These are phyloP conservation scores for Periconia sp. DNA, from an alignment of 2,329 filamentous ascomycete species.

Conservation along the genomic window DNA sequence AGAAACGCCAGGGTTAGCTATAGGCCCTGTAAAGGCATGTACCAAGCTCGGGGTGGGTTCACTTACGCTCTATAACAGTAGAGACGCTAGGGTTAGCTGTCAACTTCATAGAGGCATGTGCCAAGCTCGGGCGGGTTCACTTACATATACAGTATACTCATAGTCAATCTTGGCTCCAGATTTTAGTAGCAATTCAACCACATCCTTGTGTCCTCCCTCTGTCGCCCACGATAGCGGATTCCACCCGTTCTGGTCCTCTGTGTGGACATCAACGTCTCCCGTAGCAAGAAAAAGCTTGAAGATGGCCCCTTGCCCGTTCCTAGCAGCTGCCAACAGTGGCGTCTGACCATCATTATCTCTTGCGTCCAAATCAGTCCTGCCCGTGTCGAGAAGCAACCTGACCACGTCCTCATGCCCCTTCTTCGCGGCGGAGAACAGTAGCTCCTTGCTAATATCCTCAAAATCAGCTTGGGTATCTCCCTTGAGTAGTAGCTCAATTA, in stretches of 20 bases:
- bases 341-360: neutral
- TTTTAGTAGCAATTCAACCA: constrained; percentile 3
- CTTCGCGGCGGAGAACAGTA: neutral
- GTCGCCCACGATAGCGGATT: constrained; percentile 2
- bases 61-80: too few species aligned
- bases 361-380: neutral
- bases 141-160: too few species aligned
- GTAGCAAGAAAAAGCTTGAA: neutral
- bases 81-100: too few species aligned
- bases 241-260: neutral
- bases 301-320: neutral
- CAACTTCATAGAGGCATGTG: too few species aligned
- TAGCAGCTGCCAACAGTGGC: neutral
- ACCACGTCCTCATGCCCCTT: too few species aligned
- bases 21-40: too few species aligned
- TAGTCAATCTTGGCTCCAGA: too few species aligned
- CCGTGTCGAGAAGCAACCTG: too few species aligned
- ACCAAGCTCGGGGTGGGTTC: too few species aligned
- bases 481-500: neutral
- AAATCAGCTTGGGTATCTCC: neutral
- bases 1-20: too few species aligned
- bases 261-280: neutral
- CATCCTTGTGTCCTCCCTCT: constrained; percentile 1
- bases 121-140: too few species aligned
- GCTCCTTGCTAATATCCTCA: neutral